Base-by-base conservation (phyloP, 371 early-diverging fungal genomes). In the Dichotomocladium elegans region DNA sequence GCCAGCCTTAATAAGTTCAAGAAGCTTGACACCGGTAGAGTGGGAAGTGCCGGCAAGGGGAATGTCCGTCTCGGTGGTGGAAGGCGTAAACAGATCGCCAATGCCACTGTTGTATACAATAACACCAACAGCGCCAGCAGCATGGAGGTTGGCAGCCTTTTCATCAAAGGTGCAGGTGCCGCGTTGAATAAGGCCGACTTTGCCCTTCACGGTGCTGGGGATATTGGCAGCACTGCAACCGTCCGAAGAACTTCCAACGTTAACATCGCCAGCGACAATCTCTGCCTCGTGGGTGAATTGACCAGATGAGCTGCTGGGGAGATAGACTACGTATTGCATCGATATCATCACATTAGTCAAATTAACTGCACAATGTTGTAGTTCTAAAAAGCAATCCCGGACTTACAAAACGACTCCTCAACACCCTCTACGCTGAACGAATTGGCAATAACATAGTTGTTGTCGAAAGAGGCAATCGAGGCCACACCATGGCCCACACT, bases 401-500 rank as follows among this genome's bases (percentile, higher is more conserved):
- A n/a, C 37, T 37, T 43, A 49, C 57, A 33, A 30, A 34, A 51
- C 28, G 21, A 35, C 5, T 19, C 42, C 22, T 21, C 15, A 24
- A 50, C 44, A 31, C 54, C 57, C 3, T 40, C 40, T 17, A 54
- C 35, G 7, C 45, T 48, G 25, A 71, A 67, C 9, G 58, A 31
- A 6, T 60, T 41, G 9, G 57, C 64, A 28, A 71, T 45, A 44
- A 49, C 55, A 33, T 64, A 21, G 3, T 54, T 30, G 44, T 72
- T 80, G 35, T 81, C 85, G 45, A 78, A 65, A 7, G 86, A 81
- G 17, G 75, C 87, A 17, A 87, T 81, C 26, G 71, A 69, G 30
- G 79, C 56, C 2, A 72, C 79, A 17, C 67, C 72, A 15, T 43
- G 50, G 4, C 76, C 72, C 24, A 74, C 70, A 17, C 70, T 78